Conservation (phyloP, 169 alveolate species). For the Besnoitia besnoiti region DNA sequence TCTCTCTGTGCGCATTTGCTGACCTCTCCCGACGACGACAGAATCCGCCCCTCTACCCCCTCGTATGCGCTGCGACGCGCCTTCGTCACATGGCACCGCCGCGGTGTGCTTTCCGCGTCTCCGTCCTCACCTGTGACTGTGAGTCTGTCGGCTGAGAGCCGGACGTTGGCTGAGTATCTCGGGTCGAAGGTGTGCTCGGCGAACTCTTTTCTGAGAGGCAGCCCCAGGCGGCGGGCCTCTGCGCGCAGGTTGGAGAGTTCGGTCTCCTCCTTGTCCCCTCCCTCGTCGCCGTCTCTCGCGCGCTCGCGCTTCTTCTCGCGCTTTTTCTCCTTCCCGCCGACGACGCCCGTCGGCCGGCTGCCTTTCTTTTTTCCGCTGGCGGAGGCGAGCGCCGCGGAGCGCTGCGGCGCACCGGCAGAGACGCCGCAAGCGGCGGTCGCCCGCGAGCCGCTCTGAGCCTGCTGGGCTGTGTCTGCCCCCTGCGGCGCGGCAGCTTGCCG, state of each 20-base stretch:
- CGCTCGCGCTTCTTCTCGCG: not conserved
- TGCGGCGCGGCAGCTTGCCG: no score
- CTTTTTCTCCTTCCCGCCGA: not conserved
- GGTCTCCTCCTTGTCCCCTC: not conserved
- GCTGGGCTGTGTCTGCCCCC: no score
- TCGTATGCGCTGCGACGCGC: not conserved
- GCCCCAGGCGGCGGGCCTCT: constrained; percentile 52
- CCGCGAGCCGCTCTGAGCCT: no score
- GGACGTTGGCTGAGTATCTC: constrained; percentile 38
- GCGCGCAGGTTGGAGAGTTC: constrained; percentile 20
- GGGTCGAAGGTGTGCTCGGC: constrained; percentile 50
- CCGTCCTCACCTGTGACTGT: constrained; percentile 21
- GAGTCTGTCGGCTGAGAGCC: constrained; percentile 39
- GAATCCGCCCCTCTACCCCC: not conserved
- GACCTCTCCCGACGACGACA: no score
- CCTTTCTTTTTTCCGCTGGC: not conserved
- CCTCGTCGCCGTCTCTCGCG: not conserved
- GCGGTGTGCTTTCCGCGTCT: not conserved
- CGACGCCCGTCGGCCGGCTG: not conserved
- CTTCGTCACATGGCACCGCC: not conserved
- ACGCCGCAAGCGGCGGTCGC: no score
- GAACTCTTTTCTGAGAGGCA: constrained; percentile 1
- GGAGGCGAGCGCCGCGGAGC: not conserved
- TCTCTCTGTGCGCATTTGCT: no score
- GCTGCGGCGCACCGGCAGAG: not conserved